Conservation (phyloP, 208 protist species). For the Trypanosoma melophagium region DNA sequence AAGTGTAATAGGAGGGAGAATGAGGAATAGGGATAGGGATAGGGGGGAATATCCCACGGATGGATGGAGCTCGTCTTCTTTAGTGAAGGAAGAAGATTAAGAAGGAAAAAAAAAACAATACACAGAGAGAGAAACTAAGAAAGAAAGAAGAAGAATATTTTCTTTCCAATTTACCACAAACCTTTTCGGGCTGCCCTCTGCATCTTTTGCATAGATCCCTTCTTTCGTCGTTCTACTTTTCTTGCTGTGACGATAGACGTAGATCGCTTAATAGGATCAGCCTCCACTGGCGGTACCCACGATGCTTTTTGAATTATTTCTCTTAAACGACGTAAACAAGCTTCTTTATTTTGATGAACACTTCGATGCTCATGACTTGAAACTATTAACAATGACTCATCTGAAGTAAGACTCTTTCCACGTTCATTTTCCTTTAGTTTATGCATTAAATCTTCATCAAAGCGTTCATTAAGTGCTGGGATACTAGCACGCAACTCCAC, state of each 20-base stretch:
- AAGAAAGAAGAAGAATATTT: background rate
- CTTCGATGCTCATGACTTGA: constrained; percentile 76
- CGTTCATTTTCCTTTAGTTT: constrained; percentile 41
- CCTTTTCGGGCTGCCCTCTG: constrained; percentile 27
- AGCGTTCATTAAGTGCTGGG: constrained; percentile 39
- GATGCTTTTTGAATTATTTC: constrained; percentile 71
- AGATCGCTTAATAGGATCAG: constrained; percentile 50
- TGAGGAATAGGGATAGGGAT: too few species aligned
- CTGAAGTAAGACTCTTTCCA: constrained; percentile 44
- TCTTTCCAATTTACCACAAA: constrained; percentile 13
- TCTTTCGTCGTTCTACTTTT: constrained; percentile 51
- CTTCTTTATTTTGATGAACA: constrained; percentile 77
- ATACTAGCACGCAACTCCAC: constrained; percentile 76
- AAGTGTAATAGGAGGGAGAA: too few species aligned
- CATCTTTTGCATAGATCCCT: constrained; percentile 60
- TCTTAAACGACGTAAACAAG: constrained; percentile 52
- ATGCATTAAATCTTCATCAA: constrained; percentile 57
- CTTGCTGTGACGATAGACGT: constrained; percentile 43
- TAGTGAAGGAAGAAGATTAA: too few species aligned
- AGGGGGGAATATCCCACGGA: too few species aligned
- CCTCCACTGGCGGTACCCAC: constrained; percentile 70
- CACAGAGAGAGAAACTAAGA: background rate
- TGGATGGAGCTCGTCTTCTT: too few species aligned
- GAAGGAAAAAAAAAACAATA: background rate
- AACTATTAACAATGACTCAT: constrained; percentile 54